These are phyloP conservation scores for Pseudonitzschia delicatissima DNA, from an alignment of 108 stramenopile species.

Conservation along the genomic window DNA sequence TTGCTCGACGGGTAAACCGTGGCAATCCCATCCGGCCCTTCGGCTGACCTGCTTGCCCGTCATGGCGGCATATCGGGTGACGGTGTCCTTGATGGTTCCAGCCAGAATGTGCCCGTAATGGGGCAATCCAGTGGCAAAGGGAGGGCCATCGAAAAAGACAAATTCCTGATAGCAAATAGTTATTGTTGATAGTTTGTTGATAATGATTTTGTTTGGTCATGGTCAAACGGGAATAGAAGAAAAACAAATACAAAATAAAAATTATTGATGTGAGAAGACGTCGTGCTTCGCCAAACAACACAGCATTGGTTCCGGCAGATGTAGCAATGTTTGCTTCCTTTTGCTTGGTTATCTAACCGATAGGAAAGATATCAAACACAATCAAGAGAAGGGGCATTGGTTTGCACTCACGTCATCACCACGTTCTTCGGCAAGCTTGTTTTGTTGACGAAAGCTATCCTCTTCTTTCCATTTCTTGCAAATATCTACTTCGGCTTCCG, in stretches of 20 bases:
- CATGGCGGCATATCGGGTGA: constrained; percentile 97
- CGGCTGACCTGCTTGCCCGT: constrained; percentile 90
- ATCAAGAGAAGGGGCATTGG: no score
- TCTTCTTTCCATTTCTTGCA: constrained; percentile 76
- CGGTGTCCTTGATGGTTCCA: constrained; percentile 99
- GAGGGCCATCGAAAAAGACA: constrained; percentile 99
- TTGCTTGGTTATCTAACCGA: no score
- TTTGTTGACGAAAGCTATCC: constrained; percentile 70
- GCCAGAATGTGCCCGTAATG: constrained; percentile 99
- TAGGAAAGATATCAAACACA: no score
- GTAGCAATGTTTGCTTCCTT: no score
- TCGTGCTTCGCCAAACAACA: no score
- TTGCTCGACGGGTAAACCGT: constrained; percentile 98
- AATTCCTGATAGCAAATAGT: constrained; percentile 69
- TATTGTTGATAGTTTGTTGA: no score
- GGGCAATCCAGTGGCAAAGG: constrained; percentile 98
- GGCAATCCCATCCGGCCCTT: constrained; percentile 99
- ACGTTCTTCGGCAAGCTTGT: constrained; percentile 60
- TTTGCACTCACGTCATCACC: constrained; percentile 68
- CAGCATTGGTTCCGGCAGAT: no score
- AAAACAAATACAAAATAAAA: no score
- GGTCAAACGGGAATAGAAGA: not conserved
- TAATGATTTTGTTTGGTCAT: no score
- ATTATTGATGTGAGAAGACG: not conserved
- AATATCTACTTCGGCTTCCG: constrained; percentile 79